Evolutionary conservation across 1,284 basidiomycete genomes (phyloP), one percentile per base, ranked within the genome.

Genomic region (Ustilago cynodontis): DNA sequence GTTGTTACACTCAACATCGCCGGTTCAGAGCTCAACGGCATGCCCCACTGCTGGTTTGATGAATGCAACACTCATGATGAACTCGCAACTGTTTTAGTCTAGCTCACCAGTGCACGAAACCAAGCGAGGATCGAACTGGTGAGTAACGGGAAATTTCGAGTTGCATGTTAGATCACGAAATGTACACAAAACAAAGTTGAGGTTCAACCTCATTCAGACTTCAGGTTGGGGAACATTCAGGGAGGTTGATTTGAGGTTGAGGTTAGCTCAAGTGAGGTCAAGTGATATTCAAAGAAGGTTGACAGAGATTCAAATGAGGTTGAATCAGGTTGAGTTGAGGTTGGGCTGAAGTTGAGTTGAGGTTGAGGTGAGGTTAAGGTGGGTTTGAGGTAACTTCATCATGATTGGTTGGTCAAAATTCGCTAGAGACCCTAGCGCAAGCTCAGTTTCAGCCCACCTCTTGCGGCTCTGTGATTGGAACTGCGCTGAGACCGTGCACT

Each of bases 351-450:
- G 51, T 58, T 58, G 16, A 31, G 11, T 0, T 53, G 51, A 53
- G 53, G 53, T 41, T 55, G 31, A 9, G 24, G 16, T 47, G 50
- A 58, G 35, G 57, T 65, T 58, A 10, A 31, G 28, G 3, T 50
- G 31, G 39, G 24, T 29, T 53, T 59, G 29, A 39, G 20, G 20
- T 24, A 14, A 35, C 16, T 49, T 49, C 16, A n/a, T 14, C 41
- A 43, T 22, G 10, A 8, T 49, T 49, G 13, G 10, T 6, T 49
- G 47, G 10, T 8, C 47, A 24, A 50, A 43, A 43, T 50, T 50
- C 41, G 37, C 62, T 24, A 65, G 55, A 33, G 4, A 8, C 35
- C n/a, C 47, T 63, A 51, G 61, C 35, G 41, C 62, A 58, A 33
- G 56, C 55, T 39, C 35, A 41, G 16, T 33, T 52, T 58, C 37